phyloP scores from a whole-genome alignment of 352 stramenopile genomes.

The Poterioochromonas sp. region DNA sequence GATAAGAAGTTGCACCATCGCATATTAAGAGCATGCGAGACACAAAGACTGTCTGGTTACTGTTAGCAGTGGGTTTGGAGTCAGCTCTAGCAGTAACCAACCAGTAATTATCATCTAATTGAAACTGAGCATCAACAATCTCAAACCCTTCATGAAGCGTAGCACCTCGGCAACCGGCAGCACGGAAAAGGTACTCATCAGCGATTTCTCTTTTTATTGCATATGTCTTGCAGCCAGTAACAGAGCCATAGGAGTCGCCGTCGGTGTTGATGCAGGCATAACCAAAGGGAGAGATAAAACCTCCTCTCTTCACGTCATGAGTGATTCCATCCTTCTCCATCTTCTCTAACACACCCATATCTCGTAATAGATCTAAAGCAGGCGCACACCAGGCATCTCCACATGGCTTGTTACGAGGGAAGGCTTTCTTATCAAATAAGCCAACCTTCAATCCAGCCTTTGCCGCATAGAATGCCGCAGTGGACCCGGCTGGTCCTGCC shows the following conservation, averaged over 20 bases:
- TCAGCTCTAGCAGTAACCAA: background rate
- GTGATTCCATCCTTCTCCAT: constrained; percentile 24
- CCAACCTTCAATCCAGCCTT: background rate
- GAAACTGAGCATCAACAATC: background rate
- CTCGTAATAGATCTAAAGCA: background rate
- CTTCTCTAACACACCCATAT: constrained; percentile 6
- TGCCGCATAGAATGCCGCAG: background rate
- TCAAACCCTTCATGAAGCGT: background rate
- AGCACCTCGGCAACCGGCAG: background rate
- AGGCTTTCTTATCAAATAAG: constrained; percentile 20
- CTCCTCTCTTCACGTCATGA: constrained; percentile 3
- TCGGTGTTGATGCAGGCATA: constrained; percentile 33
- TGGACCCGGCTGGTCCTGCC: background rate
- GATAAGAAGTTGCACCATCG: constrained; percentile 10
- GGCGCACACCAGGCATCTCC: constrained; percentile 27
- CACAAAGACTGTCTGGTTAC: background rate
- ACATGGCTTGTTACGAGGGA: constrained; percentile 19
- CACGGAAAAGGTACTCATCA: background rate
- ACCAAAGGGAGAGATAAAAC: constrained; percentile 24
- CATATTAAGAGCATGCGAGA: background rate
- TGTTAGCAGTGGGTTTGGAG: no score
- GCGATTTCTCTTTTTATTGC: constrained; percentile 32
- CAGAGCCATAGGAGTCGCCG: constrained; percentile 21
- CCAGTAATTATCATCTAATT: background rate
- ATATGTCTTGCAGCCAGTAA: constrained; percentile 34